Base-by-base conservation (phyloP, 805 yeast species). In the Lachancea mirantina region DNA sequence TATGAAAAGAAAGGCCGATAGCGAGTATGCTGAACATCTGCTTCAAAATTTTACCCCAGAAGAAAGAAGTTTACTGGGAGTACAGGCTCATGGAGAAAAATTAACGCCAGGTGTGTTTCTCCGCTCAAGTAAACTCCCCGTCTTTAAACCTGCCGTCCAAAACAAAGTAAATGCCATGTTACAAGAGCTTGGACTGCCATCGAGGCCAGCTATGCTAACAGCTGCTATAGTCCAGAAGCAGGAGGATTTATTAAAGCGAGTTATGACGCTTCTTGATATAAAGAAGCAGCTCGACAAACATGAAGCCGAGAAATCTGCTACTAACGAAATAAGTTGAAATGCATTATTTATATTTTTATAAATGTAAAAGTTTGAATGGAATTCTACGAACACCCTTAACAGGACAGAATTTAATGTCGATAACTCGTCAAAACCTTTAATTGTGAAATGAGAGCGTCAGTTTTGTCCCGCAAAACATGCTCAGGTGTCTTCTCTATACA, bases 121-220 rank as follows among this genome's bases (percentile, higher is more conserved):
- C 38, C 68, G 98, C 41, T 85, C 96, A 0, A 62, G 81, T 3
- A 82, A 83, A 51, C 72, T 85, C 32, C 72, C 88, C 1, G 74
- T 83, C 1, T 75, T 79, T 50, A 87, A 87, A 47, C 89, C 95
- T 2, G 76, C 81, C 23, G 64, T 78, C 6, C 87, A 80, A 45
- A 65, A 72, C 16, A 78, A 75, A 49, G 73, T 80, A 6, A 55
- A 61, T 18, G 70, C 73, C 11, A 67, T 77, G 8, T 58, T 89
- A 39, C 81, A 78, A 36, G 98, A 92, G 50, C 59, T 92, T 39
- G 87, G 78, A 3, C 59, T 92, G 7, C 80, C 96, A 0, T 61
- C 76, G 4, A 78, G 80, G 43, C 97, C 97, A 1, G 78, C 78
- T 2, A 79, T 92, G 79, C 89, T 95, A 4, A 83, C 97, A 0